Conservation (phyloP, 768 basidiomycete genomes). For the Inosperma sp. region DNA sequence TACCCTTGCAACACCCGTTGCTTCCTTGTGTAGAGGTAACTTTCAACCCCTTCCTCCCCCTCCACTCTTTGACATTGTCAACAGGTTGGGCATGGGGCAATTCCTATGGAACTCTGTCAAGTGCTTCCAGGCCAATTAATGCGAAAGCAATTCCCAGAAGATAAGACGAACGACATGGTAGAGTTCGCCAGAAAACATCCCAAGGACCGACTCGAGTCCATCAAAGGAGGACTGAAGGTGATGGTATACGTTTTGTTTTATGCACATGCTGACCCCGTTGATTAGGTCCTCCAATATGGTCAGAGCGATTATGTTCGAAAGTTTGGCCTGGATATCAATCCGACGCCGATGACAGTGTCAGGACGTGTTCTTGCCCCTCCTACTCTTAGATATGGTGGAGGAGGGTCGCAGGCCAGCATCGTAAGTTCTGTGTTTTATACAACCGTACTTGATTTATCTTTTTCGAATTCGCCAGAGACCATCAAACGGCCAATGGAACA, state of each 20-base stretch:
- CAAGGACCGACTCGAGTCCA: constrained; percentile 42
- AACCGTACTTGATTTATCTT: constrained; percentile 33
- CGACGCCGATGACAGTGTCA: constrained; percentile 46
- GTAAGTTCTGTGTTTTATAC: constrained; percentile 5
- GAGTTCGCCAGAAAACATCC: constrained; percentile 67
- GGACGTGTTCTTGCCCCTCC: constrained; percentile 64
- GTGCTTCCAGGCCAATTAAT: constrained; percentile 67
- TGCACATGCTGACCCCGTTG: constrained; percentile 12
- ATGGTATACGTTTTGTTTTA: not conserved
- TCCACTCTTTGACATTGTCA: no score
- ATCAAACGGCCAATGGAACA: constrained; percentile 70
- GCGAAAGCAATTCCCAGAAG: constrained; percentile 64
- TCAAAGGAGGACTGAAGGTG: constrained; percentile 18
- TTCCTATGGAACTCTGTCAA: constrained; percentile 65
- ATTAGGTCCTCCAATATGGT: constrained; percentile 60
- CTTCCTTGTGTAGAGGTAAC: constrained; percentile 67
- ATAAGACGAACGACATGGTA: constrained; percentile 62
- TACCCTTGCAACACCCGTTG: constrained; percentile 50
- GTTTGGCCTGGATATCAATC: constrained; percentile 62
- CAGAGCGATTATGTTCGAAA: constrained; percentile 68
- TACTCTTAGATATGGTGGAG: constrained; percentile 42
- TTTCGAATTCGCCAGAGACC: constrained; percentile 41
- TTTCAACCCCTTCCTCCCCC: no score
- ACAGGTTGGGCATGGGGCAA: constrained; percentile 60
- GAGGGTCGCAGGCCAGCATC: constrained; percentile 45